Base-by-base conservation (phyloP, 768 basidiomycete species). In the Boletellus sp. region DNA sequence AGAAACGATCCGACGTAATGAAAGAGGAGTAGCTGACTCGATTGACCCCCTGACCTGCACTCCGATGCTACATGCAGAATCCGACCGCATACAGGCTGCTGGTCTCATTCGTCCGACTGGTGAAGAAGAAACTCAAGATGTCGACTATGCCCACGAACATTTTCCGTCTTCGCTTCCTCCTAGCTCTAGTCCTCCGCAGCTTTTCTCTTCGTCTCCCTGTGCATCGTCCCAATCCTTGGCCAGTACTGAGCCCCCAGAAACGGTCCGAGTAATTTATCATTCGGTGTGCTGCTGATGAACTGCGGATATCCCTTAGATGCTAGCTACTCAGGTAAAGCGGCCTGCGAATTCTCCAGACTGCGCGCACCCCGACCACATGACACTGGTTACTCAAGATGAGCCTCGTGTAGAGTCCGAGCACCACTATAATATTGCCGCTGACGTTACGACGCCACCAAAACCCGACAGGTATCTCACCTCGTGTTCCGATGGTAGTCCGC, bases 111-210 rank as follows among this genome's bases (percentile, higher is more conserved):
- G 2, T 35, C 31, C 24, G 15, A 33, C 16, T 10, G 43, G 56
- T 33, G 54, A 56, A 23, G 49, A 45, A 9, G 32, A 50, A 26
- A 15, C 11, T 23, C 40, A 38, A 38, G 53, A 48, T 17, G 46
- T 45, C 5, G 52, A 48, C 42, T 34, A 40, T 48, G n/a, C 38
- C 3, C 43, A 15, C 48, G 52, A 54, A 1, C 44, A 58, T 12
- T 22, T 52, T 19, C 43, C 35, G 3, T 65, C 65, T 45, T 62
- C 65, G 40, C 50, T 55, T 12, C 67, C 59, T 32, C 78, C 76
- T 23, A 75, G 72, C 52, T 81, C 80, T 10, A 81, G 78, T 53
- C 78, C 80, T 42, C 56, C 62, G 8, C 60, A 63, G 16, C n/a
- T 73, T 35, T 72, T 78, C 57, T 68, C 72, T 52, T 70, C 77